Evolutionary conservation across 139 green algal genomes (phyloP).

Genomic region (Bryopsis sp.): DNA sequence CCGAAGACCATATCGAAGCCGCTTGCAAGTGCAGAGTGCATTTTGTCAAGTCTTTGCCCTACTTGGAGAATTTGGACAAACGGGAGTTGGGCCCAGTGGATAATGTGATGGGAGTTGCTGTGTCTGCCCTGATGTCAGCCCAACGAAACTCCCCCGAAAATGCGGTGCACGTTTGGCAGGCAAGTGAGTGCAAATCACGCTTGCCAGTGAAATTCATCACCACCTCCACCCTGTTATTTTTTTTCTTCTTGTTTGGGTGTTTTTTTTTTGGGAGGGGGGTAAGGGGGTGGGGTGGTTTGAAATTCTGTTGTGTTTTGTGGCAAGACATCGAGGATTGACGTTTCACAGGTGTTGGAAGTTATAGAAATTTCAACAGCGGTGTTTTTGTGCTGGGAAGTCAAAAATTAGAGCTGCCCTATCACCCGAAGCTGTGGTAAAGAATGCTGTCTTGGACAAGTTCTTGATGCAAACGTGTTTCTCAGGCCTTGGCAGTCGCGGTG

Average conservation of each 20-base stretch:
- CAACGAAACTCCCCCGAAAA: not conserved
- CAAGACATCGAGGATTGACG: too few species aligned
- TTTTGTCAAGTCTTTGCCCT: constrained; percentile 31
- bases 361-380: too few species aligned
- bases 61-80: constrained; percentile 41
- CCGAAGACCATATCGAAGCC: constrained; percentile 22
- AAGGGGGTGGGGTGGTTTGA: too few species aligned
- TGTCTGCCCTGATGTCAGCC: constrained; percentile 31
- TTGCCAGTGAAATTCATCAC: too few species aligned
- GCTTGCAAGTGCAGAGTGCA: constrained; percentile 35
- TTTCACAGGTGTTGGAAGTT: too few species aligned
- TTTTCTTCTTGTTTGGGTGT: too few species aligned
- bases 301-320: too few species aligned
- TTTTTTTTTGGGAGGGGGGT: too few species aligned
- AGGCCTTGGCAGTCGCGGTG: constrained; percentile 16
- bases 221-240: not conserved
- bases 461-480: not conserved
- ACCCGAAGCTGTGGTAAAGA: too few species aligned
- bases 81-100: constrained; percentile 66
- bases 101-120: constrained; percentile 53
- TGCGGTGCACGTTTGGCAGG: not conserved
- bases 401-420: too few species aligned
- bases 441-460: too few species aligned
- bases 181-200: constrained; percentile 4
- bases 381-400: too few species aligned